Evolutionary conservation across 805 yeast species (phyloP), one percentile per base, ranked within the genome.

Genomic region (Yamadazyma phyllophila): DNA sequence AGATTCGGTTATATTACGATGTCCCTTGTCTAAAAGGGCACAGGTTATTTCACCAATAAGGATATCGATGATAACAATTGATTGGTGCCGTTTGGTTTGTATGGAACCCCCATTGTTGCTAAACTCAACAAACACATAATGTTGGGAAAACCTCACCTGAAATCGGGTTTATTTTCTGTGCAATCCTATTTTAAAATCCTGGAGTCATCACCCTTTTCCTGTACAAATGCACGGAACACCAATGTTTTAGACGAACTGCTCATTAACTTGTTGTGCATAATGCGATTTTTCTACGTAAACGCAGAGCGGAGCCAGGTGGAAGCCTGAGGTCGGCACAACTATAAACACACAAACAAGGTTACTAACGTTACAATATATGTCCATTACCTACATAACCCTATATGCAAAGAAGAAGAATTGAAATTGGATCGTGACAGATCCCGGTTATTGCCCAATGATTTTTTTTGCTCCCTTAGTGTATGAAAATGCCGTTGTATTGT

Each of bases 401-500:
- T 40, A 40, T 32, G 30, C 36, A 40, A 40, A 39, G 24, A 31
- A 32, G 34, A 12, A 27, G 33, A 26, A 37, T 16, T 17, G 16
- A 29, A 40, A 26, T 26, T 26, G 32, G 26, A 37, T 26, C 13
- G 11, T 8, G 11, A 13, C n/a, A 8, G 16, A 24, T 20, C 24
- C n/a, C n/a, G n/a, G 24, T 4, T 20, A 20, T 20, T 20, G 24
- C 24, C 24, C 24, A 20, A 20, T 20, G 24, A 20, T 20, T 20
- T 20, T 20, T 20, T 14, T 16, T 13, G 2, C 11, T 26, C 13
- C 17, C 32, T 10, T 7, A n/a, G 13, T 37, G 31, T 37, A 37
- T 37, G 15, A 40, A 30, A 32, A 40, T 40, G 43, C 43, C 36
- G 36, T 40, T 40, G 14, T 17, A 32, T 40, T 31, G 27, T 29